Conservation (phyloP, 2,329 filamentous ascomycete genomes). For the Stagonosporopsis vannaccii region DNA sequence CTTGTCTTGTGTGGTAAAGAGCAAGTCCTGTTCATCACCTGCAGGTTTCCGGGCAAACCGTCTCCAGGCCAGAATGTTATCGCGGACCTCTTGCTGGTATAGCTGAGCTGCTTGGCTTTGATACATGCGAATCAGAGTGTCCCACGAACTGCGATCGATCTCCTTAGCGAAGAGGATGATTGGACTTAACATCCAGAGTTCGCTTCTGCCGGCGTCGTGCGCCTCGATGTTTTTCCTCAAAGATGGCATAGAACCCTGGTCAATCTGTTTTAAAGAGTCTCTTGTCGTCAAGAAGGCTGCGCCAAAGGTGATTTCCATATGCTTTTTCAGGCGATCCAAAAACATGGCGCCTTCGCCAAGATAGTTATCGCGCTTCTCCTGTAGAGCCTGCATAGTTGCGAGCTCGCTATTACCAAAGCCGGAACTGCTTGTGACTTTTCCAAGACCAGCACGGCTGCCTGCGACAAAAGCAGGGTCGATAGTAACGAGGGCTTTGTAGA, state of each 20-base stretch:
- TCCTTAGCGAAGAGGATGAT: constrained; percentile 89
- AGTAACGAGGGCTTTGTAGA: constrained; percentile 92
- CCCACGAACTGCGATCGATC: constrained; percentile 82
- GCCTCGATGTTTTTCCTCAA: constrained; percentile 72
- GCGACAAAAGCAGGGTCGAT: constrained; percentile 83
- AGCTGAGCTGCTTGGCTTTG: constrained; percentile 77
- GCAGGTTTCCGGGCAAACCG: constrained; percentile 76
- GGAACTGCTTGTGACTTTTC: constrained; percentile 49
- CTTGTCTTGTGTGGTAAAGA: constrained; percentile 92
- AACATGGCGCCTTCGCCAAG: constrained; percentile 77
- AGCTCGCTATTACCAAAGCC: constrained; percentile 77
- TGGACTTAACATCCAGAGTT: constrained; percentile 87
- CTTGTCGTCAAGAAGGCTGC: constrained; percentile 75
- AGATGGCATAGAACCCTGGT: constrained; percentile 56
- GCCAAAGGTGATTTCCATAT: constrained; percentile 83
- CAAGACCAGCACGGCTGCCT: constrained; percentile 50
- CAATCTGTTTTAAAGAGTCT: constrained; percentile 61
- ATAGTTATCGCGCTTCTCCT: constrained; percentile 94
- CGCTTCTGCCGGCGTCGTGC: constrained; percentile 73
- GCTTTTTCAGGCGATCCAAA: constrained; percentile 78
- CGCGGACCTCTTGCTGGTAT: constrained; percentile 83
- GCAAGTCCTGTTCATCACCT: constrained; percentile 79
- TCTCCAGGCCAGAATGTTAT: constrained; percentile 80
- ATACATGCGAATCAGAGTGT: constrained; percentile 79
- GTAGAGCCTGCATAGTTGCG: constrained; percentile 88